A percentile compares a stretch with the other conserved stretches of the same genome.
These are phyloP conservation scores for Coemansia sp. DNA, from an alignment of 192 early-diverging fungal species.

Conservation along the genomic window DNA sequence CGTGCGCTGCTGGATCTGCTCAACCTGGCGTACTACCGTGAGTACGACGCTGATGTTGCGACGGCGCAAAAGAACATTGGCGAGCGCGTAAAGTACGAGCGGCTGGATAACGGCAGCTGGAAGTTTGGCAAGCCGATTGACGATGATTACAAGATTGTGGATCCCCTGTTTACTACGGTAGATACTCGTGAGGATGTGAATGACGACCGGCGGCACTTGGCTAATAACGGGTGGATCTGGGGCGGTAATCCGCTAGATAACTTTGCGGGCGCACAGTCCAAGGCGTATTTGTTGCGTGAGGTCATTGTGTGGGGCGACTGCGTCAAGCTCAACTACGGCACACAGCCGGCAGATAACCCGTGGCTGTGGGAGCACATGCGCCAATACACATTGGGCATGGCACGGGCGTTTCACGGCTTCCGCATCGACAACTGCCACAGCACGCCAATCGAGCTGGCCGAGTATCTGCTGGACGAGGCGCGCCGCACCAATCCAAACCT, in stretches of 20 bases:
- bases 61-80: slow-evolving; percentile 71
- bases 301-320: slow-evolving; percentile 99
- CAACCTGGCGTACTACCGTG: slow-evolving; percentile 83
- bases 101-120: slow-evolving; percentile 83
- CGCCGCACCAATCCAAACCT: slow-evolving; percentile 82
- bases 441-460: slow-evolving; percentile 92
- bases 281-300: slow-evolving; percentile 89
- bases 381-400: slow-evolving; percentile 85
- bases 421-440: slow-evolving; percentile 99
- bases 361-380: slow-evolving; percentile 97
- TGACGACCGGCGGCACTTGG: slow-evolving; percentile 72
- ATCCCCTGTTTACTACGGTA: slow-evolving; percentile 96
- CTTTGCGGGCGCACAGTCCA: slow-evolving; percentile 86
- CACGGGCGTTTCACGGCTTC: slow-evolving; percentile 89
- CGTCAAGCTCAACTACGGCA: slow-evolving; percentile 96
- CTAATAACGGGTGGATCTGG: slow-evolving; percentile 98
- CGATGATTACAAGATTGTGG: slow-evolving; percentile 73
- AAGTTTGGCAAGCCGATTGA: slow-evolving; percentile 69
- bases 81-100: slow-evolving; percentile 79
- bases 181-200: slow-evolving; percentile 66
- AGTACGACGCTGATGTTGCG: slow-evolving; percentile 76
- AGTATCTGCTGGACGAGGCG: slow-evolving; percentile 88
- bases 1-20: slow-evolving; percentile 76
- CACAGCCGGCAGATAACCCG: slow-evolving; percentile 77
- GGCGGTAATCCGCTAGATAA: slow-evolving; percentile 86